Base-by-base conservation (phyloP, 495 filamentous ascomycete genomes). In the Aspergillus bridgeri region DNA sequence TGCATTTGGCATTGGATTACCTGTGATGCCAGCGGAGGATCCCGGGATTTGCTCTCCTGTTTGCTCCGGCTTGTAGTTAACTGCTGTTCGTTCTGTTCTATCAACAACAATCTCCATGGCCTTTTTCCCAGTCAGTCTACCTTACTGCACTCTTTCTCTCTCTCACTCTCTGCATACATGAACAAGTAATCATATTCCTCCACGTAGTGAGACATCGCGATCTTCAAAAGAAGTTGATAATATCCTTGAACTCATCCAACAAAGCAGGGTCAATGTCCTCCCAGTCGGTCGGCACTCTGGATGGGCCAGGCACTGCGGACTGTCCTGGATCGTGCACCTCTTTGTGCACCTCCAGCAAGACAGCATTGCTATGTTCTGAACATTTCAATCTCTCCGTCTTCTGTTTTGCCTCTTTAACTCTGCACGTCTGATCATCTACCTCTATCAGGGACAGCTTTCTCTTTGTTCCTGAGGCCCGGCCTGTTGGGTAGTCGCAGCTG, bases 231-330 rank as follows among this genome's bases (percentile, higher is more conserved):
- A 76, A 72, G 44, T 76, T 67, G 54, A 77, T 66, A 45, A 74
- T 64, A 42, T 76, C 69, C 22, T 69, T 71, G 54, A 75, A 76
- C 47, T 77, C 73, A 38, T 74, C 61, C 24, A 72, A 56, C 27
- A 77, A 45, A n/a, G 54, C 47, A 49, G 62, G 68, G 38, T 73
- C 71, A 25, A 77, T 65, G 51, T 69, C 70, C n/a, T 74, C 66
- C 65, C 68, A 71, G 49, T 61, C 68, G 13, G 48, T 51, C 11
- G 61, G 58, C 11, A 54, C 60, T n/a, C 45, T 46, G 17, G 52
- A 49, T 11, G 43, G 15, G 4, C 23, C 49, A 2, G 51, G 38
- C 24, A n/a, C 17, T n/a, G 38, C 27, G 24, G 18, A 15, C 20
- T 9, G 18, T 18, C n/a, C n/a, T n/a, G n/a, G n/a, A n/a, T n/a